Base-by-base conservation (phyloP, 495 filamentous ascomycete genomes). In the Evansstolkia leycettana region DNA sequence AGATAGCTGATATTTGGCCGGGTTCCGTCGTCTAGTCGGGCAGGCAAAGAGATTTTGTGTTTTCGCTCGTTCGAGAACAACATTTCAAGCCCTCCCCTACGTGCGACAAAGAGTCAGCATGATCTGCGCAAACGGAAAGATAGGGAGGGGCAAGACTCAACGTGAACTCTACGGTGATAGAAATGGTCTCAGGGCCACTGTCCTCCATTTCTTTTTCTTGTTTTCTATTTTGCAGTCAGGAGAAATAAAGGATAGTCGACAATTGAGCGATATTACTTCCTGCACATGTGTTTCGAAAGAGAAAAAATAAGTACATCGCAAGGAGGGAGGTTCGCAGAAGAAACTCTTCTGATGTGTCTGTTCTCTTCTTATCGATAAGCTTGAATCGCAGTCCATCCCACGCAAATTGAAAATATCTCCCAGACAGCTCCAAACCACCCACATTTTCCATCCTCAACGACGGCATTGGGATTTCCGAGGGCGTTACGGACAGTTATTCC, bases 71-170 rank as follows among this genome's bases (percentile, higher is more conserved):
- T 84, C 13, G 77, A 73, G 55, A 98, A 98, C 37, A 98, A 74
- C 55, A 93, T 78, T 56, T 98, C 90, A n/a, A 98, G 75, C 13
- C 90, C 90, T 33, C 90, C 90, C 42, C 90, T 94, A 39, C 38
- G 20, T 36, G 17, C 33, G 24, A 35, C 17, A 8, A 38, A 37
- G 19, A 39, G 30, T 52, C 19, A 53, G 42, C 12, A 34, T 48
- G 17, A 31, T 23, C 32, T 16, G 7, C 7, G 3, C 27, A 15
- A 8, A 37, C 33, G 14, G 9, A 28, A 24, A 26, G 9, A 43
- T 17, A 23, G 23, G 6, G 32, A 34, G 42, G 30, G 34, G 36
- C 11, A 58, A 4, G 32, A 6, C 10, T 68, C 50, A 69, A 86
- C 82, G 75, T 78, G 60, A 89, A 87, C 52, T 88, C 81, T 17